phyloP scores from a whole-genome alignment of 805 yeast species.

The Saccharomycopsis schoenii region DNA sequence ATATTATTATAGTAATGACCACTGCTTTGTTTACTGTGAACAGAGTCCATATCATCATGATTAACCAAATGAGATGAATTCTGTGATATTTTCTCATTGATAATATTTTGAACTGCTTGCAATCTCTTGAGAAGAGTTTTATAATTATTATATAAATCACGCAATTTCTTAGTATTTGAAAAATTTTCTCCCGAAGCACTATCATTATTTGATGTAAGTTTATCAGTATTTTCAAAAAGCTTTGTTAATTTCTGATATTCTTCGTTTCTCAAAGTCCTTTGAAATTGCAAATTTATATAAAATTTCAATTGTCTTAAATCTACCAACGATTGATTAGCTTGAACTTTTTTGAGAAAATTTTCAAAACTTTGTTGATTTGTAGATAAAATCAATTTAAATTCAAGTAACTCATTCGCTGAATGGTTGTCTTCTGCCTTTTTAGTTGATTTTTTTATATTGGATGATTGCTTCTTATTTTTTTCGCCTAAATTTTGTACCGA shows the following conservation, averaged over 20 bases:
- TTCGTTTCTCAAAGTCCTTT: conserved; percentile 29
- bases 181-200: neutral
- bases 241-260: conserved; percentile 7
- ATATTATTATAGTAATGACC: neutral
- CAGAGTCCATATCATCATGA: conserved; percentile 5
- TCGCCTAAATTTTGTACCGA: conserved; percentile 7
- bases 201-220: neutral
- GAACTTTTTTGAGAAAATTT: conserved; percentile 30
- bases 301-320: conserved; percentile 42
- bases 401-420: conserved; percentile 22
- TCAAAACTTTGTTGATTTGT: conserved; percentile 34
- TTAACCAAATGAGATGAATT: conserved; percentile 9
- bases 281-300: conserved; percentile 37
- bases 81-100: conserved; percentile 13
- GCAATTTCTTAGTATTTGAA: neutral
- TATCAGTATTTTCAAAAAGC: neutral
- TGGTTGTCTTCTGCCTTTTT: conserved; percentile 2
- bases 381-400: conserved; percentile 28
- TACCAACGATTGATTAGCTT: conserved; percentile 27
- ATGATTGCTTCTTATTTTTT: conserved; percentile 11
- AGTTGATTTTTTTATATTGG: conserved; percentile 13
- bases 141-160: conserved; percentile 9
- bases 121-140: conserved; percentile 17
- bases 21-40: neutral
- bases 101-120: conserved; percentile 14